These are phyloP conservation scores for Pseudozyma flocculosa DNA, from an alignment of 1,284 basidiomycete species.

Conservation along the genomic window DNA sequence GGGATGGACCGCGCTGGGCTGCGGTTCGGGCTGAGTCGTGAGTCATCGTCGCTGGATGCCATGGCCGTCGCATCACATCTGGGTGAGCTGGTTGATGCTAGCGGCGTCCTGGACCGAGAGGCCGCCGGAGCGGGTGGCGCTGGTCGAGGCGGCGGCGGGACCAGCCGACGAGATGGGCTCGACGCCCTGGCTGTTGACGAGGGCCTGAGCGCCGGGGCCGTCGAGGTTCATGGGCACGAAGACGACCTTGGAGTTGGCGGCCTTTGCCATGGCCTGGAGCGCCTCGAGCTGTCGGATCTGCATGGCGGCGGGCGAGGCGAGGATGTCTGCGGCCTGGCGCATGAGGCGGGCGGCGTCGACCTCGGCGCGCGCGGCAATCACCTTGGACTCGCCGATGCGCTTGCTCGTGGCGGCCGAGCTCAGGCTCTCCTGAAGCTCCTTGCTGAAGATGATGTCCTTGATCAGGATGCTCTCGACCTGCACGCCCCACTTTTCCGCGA, in stretches of 20 bases:
- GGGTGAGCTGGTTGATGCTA: no score
- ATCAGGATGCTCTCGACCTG: slow-evolving; percentile 85
- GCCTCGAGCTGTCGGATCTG: slow-evolving; percentile 94
- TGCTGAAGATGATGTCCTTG: slow-evolving; percentile 83
- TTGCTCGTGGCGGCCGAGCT: slow-evolving; percentile 90
- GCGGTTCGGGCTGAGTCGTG: no score
- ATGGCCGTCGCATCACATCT: no score
- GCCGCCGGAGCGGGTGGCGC: no score
- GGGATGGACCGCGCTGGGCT: no score
- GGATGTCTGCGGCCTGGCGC: slow-evolving; percentile 68
- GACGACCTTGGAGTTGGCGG: slow-evolving; percentile 78
- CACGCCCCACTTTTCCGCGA: slow-evolving; percentile 78
- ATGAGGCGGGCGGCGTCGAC: slow-evolving; percentile 91
- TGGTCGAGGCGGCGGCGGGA: no score
- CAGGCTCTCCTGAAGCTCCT: slow-evolving; percentile 85
- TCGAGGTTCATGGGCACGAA: slow-evolving; percentile 77
- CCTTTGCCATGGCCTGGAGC: slow-evolving; percentile 71
- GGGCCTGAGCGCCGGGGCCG: not conserved
- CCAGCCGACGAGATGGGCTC: no score
- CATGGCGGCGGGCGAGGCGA: slow-evolving; percentile 77
- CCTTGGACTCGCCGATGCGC: slow-evolving; percentile 90
- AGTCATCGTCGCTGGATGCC: no score
- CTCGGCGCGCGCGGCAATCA: slow-evolving; percentile 93
- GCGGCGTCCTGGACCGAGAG: no score
- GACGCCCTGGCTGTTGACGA: no score